phyloP scores from a whole-genome alignment of 257 asterid genomes.

The Nicotiana attenuata region DNA sequence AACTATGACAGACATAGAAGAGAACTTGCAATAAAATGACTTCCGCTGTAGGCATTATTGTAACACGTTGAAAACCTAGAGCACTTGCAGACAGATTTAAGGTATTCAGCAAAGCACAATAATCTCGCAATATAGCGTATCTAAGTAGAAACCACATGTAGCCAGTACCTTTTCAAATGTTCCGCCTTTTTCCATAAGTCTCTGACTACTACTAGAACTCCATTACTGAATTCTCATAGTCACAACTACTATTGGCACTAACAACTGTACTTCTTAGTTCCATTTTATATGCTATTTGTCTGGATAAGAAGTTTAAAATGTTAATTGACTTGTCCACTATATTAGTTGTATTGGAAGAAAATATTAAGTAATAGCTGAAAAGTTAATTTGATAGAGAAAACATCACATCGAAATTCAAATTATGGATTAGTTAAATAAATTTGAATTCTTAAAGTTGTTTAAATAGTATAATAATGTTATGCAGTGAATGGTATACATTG shows the following conservation, averaged over 20 bases:
- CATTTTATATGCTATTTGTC: not conserved
- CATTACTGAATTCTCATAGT: not conserved
- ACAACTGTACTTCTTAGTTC: not conserved
- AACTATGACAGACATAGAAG: not conserved
- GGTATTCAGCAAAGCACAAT: not conserved
- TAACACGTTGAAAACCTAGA: not conserved
- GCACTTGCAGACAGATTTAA: not conserved
- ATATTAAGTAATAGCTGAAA: not conserved
- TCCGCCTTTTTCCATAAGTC: not conserved
- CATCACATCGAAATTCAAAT: not conserved
- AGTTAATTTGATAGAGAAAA: not conserved
- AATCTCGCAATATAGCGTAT: not conserved
- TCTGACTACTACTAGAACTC: not conserved
- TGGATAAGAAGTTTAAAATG: not conserved
- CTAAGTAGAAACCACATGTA: not conserved
- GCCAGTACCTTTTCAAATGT: not conserved
- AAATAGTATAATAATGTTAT: not conserved
- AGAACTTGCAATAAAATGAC: not conserved
- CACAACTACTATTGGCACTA: not conserved
- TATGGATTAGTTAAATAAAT: not conserved
- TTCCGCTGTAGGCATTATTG: not conserved
- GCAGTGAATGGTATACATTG: not conserved
- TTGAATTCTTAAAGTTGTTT: constrained; percentile 3
- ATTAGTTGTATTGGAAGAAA: not conserved
- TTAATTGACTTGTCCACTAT: not conserved